A percentile compares a stretch with the other conserved stretches of the same genome.
phyloP scores from a whole-genome alignment of 441 rosid genomes.

The Eutrema salsugineum region DNA sequence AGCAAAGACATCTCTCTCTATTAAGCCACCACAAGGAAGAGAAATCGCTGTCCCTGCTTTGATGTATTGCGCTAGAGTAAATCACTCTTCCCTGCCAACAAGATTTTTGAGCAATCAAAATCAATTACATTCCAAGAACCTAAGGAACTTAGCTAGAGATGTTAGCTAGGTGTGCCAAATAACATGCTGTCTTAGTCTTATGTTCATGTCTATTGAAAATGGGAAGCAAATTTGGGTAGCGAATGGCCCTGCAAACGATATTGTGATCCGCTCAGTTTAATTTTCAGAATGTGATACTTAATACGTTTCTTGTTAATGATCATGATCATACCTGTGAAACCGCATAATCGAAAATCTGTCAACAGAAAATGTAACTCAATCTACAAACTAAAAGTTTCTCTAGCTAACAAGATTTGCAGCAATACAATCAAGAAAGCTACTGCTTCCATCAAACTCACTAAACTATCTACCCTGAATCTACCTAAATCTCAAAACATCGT shows the following conservation, averaged over 20 bases:
- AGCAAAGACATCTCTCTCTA: background rate
- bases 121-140: background rate
- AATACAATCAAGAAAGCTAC: background rate
- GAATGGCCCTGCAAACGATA: background rate
- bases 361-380: background rate
- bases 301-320: background rate
- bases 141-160: background rate
- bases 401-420: background rate
- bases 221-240: slow-evolving; percentile 3
- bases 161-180: background rate
- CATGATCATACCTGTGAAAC: background rate
- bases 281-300: background rate
- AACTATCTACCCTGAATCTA: background rate
- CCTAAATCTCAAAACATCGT: background rate
- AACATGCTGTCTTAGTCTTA: background rate
- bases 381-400: background rate
- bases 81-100: slow-evolving; percentile 28
- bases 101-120: background rate
- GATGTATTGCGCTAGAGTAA: background rate
- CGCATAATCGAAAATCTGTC: background rate
- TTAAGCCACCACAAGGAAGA: background rate
- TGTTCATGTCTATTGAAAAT: background rate
- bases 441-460: background rate
- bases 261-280: background rate
- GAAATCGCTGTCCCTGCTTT: background rate